phyloP scores from a whole-genome alignment of 345 rosid species.

The Excoecaria agallocha region DNA sequence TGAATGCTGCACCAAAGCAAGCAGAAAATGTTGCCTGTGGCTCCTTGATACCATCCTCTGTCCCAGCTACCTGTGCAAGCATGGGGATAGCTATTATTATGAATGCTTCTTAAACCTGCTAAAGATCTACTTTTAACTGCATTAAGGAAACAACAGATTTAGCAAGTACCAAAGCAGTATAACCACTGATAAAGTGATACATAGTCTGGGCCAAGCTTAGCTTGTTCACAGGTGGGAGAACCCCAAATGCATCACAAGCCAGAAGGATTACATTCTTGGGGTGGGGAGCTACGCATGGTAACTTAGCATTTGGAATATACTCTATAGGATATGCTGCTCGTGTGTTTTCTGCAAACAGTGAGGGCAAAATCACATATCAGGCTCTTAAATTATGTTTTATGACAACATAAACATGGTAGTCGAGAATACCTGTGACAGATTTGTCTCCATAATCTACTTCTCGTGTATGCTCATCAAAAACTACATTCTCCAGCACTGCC shows the following conservation, averaged over 20 bases:
- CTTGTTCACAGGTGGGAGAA: slow-evolving; percentile 41
- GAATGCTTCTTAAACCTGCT: not conserved
- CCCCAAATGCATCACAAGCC: slow-evolving; percentile 38
- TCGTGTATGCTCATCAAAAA: slow-evolving; percentile 86
- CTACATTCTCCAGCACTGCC: slow-evolving; percentile 90
- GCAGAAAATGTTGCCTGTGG: slow-evolving; percentile 39
- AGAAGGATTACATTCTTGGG: slow-evolving; percentile 35
- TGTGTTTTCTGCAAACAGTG: slow-evolving; percentile 31
- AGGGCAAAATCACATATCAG: not conserved
- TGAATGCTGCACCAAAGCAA: slow-evolving; percentile 36
- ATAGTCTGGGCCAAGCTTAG: slow-evolving; percentile 35
- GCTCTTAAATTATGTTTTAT: too few species aligned
- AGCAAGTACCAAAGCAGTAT: slow-evolving; percentile 32
- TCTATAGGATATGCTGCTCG: slow-evolving; percentile 37
- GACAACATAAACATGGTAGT: not conserved
- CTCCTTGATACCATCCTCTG: slow-evolving; percentile 34
- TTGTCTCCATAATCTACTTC: slow-evolving; percentile 84
- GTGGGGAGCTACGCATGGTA: slow-evolving; percentile 34
- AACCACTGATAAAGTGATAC: slow-evolving; percentile 38
- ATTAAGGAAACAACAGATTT: not conserved
- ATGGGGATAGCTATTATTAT: not conserved
- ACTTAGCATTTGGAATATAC: slow-evolving; percentile 34
- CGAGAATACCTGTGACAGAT: slow-evolving; percentile 71
- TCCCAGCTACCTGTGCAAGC: slow-evolving; percentile 28
- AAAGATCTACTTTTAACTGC: not conserved